Conservation (phyloP, 345 rosid species). For the Draba incana region DNA sequence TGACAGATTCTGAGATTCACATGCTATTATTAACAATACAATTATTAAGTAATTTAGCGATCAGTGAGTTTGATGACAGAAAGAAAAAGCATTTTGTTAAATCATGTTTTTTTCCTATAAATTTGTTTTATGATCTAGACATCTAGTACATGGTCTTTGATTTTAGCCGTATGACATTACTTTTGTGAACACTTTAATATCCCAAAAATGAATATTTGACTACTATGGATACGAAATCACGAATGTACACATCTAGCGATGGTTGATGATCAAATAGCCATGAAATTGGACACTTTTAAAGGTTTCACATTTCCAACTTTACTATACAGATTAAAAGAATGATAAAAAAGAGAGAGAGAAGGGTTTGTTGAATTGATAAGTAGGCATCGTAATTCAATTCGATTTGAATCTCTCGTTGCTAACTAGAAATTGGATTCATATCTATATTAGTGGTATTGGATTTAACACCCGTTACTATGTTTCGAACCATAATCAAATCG, state of each 20-base stretch:
- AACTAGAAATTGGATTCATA: background rate
- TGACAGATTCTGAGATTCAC: conserved; percentile 2
- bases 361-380: background rate
- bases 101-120: background rate
- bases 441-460: too few species aligned
- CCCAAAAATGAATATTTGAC: too few species aligned
- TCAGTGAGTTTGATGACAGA: background rate
- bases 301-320: conserved; percentile 6
- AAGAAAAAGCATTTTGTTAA: background rate
- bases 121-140: background rate
- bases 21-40: background rate
- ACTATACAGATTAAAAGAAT: conserved; percentile 12
- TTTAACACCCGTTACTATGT: too few species aligned
- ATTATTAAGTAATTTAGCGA: background rate
- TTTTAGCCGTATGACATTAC: too few species aligned
- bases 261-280: background rate
- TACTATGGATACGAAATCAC: too few species aligned
- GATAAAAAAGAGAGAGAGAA: background rate
- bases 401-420: conserved; percentile 10
- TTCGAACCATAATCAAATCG: too few species aligned
- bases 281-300: background rate
- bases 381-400: conserved; percentile 12
- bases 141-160: too few species aligned
- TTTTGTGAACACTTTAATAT: too few species aligned
- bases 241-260: too few species aligned